Base-by-base conservation (phyloP, 1,139 yeast genomes). In the Hemisphaericaspora subhashii region DNA sequence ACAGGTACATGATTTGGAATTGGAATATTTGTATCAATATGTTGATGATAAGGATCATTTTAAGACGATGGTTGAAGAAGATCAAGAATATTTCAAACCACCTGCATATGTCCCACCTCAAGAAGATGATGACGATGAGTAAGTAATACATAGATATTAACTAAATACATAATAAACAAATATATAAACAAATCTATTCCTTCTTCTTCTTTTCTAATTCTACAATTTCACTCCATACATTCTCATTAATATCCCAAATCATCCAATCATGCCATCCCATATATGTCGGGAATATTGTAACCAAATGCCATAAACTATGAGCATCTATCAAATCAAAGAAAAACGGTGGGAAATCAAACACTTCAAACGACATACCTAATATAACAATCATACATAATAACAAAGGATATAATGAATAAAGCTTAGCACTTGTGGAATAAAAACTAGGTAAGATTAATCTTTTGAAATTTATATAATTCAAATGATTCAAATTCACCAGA, bases 1-100 rank as follows among this genome's bases (percentile, higher is more conserved):
- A 73, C 90, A 87, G 58, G 92, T 89, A 21, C 98, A 92, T 56
- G 98, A 92, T 43, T 74, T 92, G 46, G 98, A 92, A 60, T 67
- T 88, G 54, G 97, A 90, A 51, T 92, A 83, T 56, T 68, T 92
- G 61, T 69, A 83, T 44, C 92, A 82, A 51, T 92, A 80, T 62
- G 84, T 86, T 25, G 83, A 79, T 41, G 75, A 89, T 55, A 74
- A 72, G 51, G 86, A 74, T 12, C 68, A 70, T 17, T 85, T 84
- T 59, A 79, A 69, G 49, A 54, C 62, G 20, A 74, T 80, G 40
- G 88, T 88, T 31, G 68, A 60, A 35, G 74, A 72, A 17, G 96
- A 88, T 55, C 89, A 85, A 60, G 86, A 85, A 57, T 80, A 64
- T 55, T 86, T 86, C 72, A 84, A 85, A 55, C 80, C 81, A 13